phyloP scores from a whole-genome alignment of 805 yeast species.

The Starmerella geochares region DNA sequence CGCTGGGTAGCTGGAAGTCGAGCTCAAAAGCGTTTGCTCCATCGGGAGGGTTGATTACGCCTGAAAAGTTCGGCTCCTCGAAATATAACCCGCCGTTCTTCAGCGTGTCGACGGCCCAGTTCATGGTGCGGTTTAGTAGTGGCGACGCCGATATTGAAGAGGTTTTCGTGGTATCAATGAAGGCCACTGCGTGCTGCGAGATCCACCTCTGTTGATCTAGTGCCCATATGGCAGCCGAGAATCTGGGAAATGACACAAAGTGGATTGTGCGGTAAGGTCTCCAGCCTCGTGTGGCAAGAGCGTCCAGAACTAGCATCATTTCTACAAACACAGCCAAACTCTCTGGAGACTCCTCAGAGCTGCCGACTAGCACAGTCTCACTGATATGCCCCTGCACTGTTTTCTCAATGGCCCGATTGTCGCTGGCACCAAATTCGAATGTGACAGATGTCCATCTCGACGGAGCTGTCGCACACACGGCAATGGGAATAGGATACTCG shows the following conservation, averaged over 20 bases:
- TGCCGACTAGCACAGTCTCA: slow-evolving; percentile 15
- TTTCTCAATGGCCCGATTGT: slow-evolving; percentile 2
- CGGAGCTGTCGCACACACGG: slow-evolving; percentile 3
- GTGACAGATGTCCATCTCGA: not conserved
- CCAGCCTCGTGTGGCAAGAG: slow-evolving; percentile 11
- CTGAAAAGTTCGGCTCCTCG: not conserved
- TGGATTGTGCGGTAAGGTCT: slow-evolving; percentile 15
- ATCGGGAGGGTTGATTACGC: not conserved
- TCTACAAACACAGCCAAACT: slow-evolving; percentile 9
- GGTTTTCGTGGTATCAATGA: slow-evolving; percentile 5
- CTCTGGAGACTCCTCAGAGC: slow-evolving; percentile 7
- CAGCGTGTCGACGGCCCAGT: slow-evolving; percentile 11
- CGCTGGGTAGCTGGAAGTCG: slow-evolving; percentile 12
- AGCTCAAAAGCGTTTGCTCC: slow-evolving; percentile 9
- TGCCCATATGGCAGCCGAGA: slow-evolving; percentile 10
- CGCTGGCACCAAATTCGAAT: not conserved
- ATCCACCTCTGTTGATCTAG: not conserved
- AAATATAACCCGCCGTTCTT: slow-evolving; percentile 8
- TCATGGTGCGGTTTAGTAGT: slow-evolving; percentile 1
- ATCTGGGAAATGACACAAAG: slow-evolving; percentile 15
- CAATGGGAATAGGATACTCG: slow-evolving; percentile 14
- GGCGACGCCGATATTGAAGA: slow-evolving; percentile 9
- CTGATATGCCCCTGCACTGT: slow-evolving; percentile 8
- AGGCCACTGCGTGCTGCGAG: slow-evolving; percentile 3
- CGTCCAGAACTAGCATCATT: slow-evolving; percentile 1